Evolutionary conservation across 164 flowering plant species (phyloP).

Genomic region (Vitis amurensis): DNA sequence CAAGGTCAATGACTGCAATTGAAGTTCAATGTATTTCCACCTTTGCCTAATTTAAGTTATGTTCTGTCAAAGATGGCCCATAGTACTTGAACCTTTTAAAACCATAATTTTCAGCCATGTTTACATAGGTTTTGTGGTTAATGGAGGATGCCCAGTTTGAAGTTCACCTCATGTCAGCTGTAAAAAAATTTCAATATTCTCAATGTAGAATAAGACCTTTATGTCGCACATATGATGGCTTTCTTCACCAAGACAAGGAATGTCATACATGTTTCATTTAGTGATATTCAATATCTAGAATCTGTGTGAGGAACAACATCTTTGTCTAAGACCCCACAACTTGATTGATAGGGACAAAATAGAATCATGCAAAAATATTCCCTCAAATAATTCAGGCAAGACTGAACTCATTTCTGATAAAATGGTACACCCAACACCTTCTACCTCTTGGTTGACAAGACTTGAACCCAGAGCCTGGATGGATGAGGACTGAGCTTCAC

Average conservation of each 20-base stretch:
- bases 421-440: neutral
- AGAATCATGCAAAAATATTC: constrained; percentile 26
- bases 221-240: constrained; percentile 11
- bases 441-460: constrained; percentile 4
- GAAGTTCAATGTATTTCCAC: neutral
- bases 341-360: constrained; percentile 23
- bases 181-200: constrained; percentile 1
- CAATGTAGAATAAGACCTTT: constrained; percentile 5
- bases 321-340: constrained; percentile 20
- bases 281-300: constrained; percentile 12
- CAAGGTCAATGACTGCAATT: neutral
- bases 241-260: constrained; percentile 11
- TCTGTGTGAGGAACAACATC: constrained; percentile 14
- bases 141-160: neutral
- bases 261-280: constrained; percentile 6
- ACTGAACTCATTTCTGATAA: constrained; percentile 4
- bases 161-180: neutral
- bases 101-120: neutral
- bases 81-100: neutral
- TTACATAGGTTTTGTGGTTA: neutral
- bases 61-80: neutral
- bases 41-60: neutral
- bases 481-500: neutral
- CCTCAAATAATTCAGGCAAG: constrained; percentile 22
- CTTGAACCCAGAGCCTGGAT: neutral